Conservation (phyloP, 139 green algal species). For the Dunaliella primolecta region DNA sequence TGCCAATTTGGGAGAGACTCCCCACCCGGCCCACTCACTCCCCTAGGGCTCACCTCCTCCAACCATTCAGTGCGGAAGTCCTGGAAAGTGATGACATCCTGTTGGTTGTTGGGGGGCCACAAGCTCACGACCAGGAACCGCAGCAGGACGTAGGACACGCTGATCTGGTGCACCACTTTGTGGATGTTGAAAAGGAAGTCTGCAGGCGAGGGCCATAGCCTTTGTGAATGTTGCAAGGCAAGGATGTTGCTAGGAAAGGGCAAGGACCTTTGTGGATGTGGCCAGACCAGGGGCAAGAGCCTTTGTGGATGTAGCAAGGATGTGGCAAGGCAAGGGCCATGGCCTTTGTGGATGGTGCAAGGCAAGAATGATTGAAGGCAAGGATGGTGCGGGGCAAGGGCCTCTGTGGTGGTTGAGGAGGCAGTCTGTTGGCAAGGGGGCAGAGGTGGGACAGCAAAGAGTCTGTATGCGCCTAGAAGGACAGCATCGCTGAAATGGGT, state of each 20-base stretch:
- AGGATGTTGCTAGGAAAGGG: too few relatives aligned
- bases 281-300: background rate
- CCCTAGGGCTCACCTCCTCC: conserved; percentile 35
- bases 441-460: too few relatives aligned
- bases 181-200: background rate
- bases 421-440: too few relatives aligned
- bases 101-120: background rate
- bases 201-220: background rate
- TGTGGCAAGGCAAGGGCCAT: too few relatives aligned
- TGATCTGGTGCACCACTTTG: background rate
- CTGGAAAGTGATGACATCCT: conserved; percentile 74
- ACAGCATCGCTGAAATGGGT: too few relatives aligned
- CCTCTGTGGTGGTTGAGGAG: too few relatives aligned
- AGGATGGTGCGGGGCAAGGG: too few relatives aligned
- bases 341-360: too few relatives aligned
- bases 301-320: background rate
- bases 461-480: too few relatives aligned
- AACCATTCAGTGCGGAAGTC: conserved; percentile 89
- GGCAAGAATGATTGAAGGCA: too few relatives aligned
- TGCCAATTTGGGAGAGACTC: too few relatives aligned
- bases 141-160: background rate
- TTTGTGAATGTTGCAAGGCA: background rate
- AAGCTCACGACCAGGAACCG: background rate
- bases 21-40: background rate
- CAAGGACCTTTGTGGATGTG: background rate